Conservation (phyloP, 331 rosid species). For the Malus hybrid region DNA sequence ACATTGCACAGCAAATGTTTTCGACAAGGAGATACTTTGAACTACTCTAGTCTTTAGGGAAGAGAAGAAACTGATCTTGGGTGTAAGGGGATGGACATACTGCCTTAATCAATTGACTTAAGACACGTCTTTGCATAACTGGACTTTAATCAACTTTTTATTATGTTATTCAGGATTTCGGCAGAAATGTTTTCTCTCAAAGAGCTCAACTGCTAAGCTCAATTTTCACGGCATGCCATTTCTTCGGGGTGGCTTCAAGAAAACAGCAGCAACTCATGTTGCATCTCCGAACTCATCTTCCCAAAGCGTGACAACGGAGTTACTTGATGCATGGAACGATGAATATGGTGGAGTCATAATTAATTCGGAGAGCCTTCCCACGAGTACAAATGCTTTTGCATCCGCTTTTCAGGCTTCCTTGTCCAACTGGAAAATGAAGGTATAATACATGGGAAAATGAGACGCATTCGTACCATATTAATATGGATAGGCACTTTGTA, state of each 20-base stretch:
- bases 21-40: too few relatives aligned
- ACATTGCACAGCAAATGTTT: not conserved
- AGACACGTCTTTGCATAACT: not conserved
- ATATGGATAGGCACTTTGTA: not conserved
- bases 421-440: constrained; percentile 32
- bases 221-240: constrained; percentile 2
- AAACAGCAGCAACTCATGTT: constrained; percentile 11
- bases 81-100: too few relatives aligned
- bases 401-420: constrained; percentile 34
- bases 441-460: not conserved
- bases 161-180: constrained; percentile 5
- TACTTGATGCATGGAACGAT: constrained; percentile 38
- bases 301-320: constrained; percentile 13
- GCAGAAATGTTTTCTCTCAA: not conserved
- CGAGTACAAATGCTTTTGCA: constrained; percentile 29
- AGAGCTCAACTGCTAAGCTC: constrained; percentile 1
- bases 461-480: not conserved
- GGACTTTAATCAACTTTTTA: not conserved
- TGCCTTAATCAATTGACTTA: too few relatives aligned
- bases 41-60: too few relatives aligned
- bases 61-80: too few relatives aligned
- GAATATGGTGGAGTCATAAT: constrained; percentile 38
- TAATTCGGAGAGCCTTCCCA: constrained; percentile 31
- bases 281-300: constrained; percentile 26
- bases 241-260: constrained; percentile 10